Evolutionary conservation across 306 rosid genomes (phyloP), one percentile per base, ranked within the genome.

Genomic region (Phaseolus lunatus): DNA sequence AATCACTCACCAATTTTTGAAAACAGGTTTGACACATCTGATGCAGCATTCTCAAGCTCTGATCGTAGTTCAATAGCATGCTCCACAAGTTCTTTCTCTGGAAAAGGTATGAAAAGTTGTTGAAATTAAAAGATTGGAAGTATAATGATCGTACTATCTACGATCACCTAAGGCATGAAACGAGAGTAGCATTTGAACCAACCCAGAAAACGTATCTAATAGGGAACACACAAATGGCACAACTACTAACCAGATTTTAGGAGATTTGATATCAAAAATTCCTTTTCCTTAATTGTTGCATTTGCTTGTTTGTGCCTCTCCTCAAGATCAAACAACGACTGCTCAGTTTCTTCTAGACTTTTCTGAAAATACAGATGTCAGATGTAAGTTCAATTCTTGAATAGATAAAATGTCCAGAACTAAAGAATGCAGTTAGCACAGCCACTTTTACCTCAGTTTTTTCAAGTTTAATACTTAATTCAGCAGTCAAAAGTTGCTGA

Each of bases 41-140:
- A 91, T 69, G 98, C 97, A 53, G 97, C 99, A 86, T 89, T 91
- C 86, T 96, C 98, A 7, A 96, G 91, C 90, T 96, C 99, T 67
- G 90, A 85, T 77, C 96, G 89, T 65, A 96, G 88, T 77, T 93
- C 99, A 86, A 93, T 81, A 68, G 98, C 94, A 70, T 77, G 91
- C 75, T 93, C 98, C 72, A 89, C 87, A 43, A 96, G 98, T 71
- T 92, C 86, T 86, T 85, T 96, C 88, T 96, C 99, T 96, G 87
- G 52, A 69, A 43, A 79, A 83, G 50, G 49, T 50, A 66, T 41
- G 66, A 62, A 41, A 29, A n/a, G 66, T 44, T 63, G 35, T 49
- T 4, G 24, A 67, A 26, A 33, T 33, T 57, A 24, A 61, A 61
- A 45, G 18, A 81, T 23, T 52, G 14, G 56, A 83, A 56, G 52